These are phyloP conservation scores for Phyllachora maydis DNA, from an alignment of 2,329 filamentous ascomycete species.

Conservation along the genomic window DNA sequence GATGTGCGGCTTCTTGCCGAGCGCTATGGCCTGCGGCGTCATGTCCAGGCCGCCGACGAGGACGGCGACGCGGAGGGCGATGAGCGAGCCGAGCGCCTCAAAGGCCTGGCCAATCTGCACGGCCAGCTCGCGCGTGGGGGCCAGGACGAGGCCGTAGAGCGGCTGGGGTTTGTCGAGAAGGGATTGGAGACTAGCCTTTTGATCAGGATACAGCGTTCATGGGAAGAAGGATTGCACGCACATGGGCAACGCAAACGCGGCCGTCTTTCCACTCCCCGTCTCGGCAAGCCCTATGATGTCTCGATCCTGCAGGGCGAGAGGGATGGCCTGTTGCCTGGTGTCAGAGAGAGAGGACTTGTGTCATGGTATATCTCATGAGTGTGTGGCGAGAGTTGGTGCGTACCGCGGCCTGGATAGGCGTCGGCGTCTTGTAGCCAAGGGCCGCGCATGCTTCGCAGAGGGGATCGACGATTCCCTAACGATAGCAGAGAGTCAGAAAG, in stretches of 20 bases:
- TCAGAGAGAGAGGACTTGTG: conserved; percentile 29
- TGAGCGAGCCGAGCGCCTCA: conserved; percentile 69
- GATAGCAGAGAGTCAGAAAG: too few relatives aligned
- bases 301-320: conserved; percentile 49
- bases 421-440: conserved; percentile 69
- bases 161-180: conserved; percentile 75
- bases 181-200: conserved; percentile 65
- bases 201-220: too few relatives aligned
- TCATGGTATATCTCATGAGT: conserved; percentile 63
- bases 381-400: conserved; percentile 21
- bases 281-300: conserved; percentile 90
- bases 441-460: conserved; percentile 74
- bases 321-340: conserved; percentile 7
- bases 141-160: conserved; percentile 74
- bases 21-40: conserved; percentile 73
- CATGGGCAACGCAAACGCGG: conserved; percentile 87
- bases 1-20: conserved; percentile 92
- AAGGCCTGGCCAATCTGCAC: conserved; percentile 79
- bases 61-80: conserved; percentile 69
- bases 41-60: conserved; percentile 93
- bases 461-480: conserved; percentile 65
- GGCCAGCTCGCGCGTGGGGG: conserved; percentile 83
- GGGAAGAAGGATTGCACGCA: too few relatives aligned
- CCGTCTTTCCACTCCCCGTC: conserved; percentile 81
- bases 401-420: conserved; percentile 72